These are phyloP conservation scores for Nadsonia commutata DNA, from an alignment of 1,139 yeast species.

Conservation along the genomic window DNA sequence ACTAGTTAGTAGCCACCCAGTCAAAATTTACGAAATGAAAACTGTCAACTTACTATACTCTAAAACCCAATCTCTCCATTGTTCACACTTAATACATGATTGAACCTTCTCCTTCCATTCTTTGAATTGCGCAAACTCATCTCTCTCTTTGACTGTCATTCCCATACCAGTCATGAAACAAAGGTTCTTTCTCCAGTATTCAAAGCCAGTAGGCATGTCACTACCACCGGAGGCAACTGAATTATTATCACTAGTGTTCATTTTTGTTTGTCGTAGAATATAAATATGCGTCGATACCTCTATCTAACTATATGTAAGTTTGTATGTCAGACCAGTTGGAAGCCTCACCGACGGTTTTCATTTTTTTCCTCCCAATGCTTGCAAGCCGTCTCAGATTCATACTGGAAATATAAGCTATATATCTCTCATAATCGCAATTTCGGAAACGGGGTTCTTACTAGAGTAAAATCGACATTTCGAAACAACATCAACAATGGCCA, in stretches of 20 bases:
- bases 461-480: too few relatives aligned
- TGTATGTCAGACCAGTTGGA: too few relatives aligned
- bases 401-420: too few relatives aligned
- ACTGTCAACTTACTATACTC: constrained; percentile 26
- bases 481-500: too few relatives aligned
- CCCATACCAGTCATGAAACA: constrained; percentile 66
- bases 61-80: constrained; percentile 52
- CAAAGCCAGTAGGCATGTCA: constrained; percentile 34
- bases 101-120: constrained; percentile 32
- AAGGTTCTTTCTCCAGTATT: constrained; percentile 70
- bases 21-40: neutral
- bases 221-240: constrained; percentile 6
- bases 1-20: neutral
- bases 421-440: too few relatives aligned
- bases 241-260: constrained; percentile 3
- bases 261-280: constrained; percentile 1
- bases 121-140: constrained; percentile 40
- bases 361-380: too few relatives aligned
- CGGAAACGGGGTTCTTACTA: too few relatives aligned
- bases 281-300: too few relatives aligned
- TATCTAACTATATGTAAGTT: too few relatives aligned
- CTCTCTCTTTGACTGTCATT: constrained; percentile 35
- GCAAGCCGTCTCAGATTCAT: too few relatives aligned
- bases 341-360: too few relatives aligned
- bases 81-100: neutral